These are phyloP conservation scores for Pseudogymnoascus sp. DNA, from an alignment of 2,329 filamentous ascomycete species.

Conservation along the genomic window DNA sequence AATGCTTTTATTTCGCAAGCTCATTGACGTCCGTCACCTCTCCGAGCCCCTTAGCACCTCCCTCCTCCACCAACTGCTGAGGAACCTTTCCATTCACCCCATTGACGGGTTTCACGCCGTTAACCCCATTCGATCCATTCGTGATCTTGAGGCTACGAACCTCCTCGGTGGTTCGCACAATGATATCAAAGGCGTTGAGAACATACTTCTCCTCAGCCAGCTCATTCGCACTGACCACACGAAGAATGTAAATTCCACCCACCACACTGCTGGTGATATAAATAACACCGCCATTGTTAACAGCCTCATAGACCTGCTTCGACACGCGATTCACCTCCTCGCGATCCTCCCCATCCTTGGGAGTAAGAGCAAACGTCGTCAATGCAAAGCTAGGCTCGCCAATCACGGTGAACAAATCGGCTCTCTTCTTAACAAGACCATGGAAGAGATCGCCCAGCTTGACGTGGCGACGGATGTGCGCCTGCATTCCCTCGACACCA, in stretches of 20 bases:
- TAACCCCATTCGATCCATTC: background rate
- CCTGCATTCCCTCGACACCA: slow-evolving; percentile 68
- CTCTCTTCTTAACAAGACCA: slow-evolving; percentile 47
- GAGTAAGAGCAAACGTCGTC: slow-evolving; percentile 64
- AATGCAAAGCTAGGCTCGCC: slow-evolving; percentile 71
- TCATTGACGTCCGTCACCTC: background rate
- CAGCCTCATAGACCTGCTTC: slow-evolving; percentile 65
- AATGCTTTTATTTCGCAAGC: background rate
- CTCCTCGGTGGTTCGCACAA: slow-evolving; percentile 44
- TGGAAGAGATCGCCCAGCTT: slow-evolving; percentile 65
- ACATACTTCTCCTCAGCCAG: slow-evolving; percentile 67
- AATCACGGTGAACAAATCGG: slow-evolving; percentile 70
- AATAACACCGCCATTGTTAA: slow-evolving; percentile 70
- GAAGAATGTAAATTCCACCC: slow-evolving; percentile 67
- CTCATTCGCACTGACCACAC: slow-evolving; percentile 69
- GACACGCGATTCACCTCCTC: slow-evolving; percentile 62
- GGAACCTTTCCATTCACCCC: slow-evolving; percentile 8
- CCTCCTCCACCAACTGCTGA: slow-evolving; percentile 3
- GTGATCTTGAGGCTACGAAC: slow-evolving; percentile 19
- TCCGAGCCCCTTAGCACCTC: background rate
- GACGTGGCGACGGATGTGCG: slow-evolving; percentile 65
- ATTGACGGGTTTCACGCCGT: slow-evolving; percentile 14
- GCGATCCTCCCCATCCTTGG: slow-evolving; percentile 30
- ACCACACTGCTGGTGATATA: slow-evolving; percentile 77
- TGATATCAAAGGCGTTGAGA: slow-evolving; percentile 63